A percentile compares a stretch with the other conserved stretches of the same genome.
These are phyloP conservation scores for Lactuca sativa DNA, from an alignment of 129 eudicot species.

Conservation along the genomic window DNA sequence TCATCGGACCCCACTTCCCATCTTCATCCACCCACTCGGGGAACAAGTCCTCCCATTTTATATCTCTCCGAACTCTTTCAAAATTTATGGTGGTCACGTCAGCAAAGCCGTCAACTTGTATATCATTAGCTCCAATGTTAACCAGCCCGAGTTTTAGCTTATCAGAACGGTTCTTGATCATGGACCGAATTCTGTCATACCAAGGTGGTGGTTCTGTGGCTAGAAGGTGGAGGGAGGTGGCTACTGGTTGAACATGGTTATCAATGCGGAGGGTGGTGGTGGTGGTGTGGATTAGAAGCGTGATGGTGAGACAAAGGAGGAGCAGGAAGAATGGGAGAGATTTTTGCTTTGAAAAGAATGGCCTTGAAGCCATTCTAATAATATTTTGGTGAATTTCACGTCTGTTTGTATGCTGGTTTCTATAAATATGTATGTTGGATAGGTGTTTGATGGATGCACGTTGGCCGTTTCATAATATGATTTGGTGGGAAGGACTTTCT, in stretches of 20 bases:
- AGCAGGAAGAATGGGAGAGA: constrained; percentile 24
- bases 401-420: constrained; percentile 13
- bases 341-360: constrained; percentile 34
- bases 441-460: constrained; percentile 38
- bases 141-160: constrained; percentile 42
- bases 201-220: constrained; percentile 26
- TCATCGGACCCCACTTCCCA: constrained; percentile 28
- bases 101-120: constrained; percentile 18
- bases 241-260: background rate
- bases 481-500: constrained; percentile 19
- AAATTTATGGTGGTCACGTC: constrained; percentile 39
- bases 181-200: constrained; percentile 22
- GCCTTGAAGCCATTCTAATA: constrained; percentile 34
- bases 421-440: constrained; percentile 10
- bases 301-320: constrained; percentile 39
- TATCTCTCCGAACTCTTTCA: constrained; percentile 21
- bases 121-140: constrained; percentile 24
- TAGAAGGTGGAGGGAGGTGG: constrained; percentile 6
- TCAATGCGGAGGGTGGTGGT: constrained; percentile 24
- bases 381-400: constrained; percentile 17
- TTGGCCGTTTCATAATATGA: constrained; percentile 27
- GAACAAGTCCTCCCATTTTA: constrained; percentile 53
- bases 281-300: constrained; percentile 30
- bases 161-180: constrained; percentile 7
- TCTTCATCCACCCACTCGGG: constrained; percentile 68